Percentiles rank a stretch among this genome's conserved stretches.
Conservation (phyloP, 805 yeast species). For the Starmerella floricola region DNA sequence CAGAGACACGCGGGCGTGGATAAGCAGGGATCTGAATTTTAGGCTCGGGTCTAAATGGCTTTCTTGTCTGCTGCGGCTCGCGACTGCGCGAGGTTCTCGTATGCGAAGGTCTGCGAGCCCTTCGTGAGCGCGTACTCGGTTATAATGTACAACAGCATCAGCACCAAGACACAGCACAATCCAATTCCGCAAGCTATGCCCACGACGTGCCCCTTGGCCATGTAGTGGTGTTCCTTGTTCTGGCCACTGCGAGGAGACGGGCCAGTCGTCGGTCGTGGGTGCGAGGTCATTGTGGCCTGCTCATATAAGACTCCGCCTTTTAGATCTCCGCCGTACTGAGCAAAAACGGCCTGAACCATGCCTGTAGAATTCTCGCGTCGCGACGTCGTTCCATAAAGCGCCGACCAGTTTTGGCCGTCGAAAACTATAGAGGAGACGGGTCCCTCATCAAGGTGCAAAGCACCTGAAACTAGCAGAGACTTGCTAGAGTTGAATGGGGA, state of each 20-base stretch:
- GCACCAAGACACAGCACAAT: constrained; percentile 37
- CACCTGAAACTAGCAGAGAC: constrained; percentile 50
- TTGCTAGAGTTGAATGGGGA: constrained; percentile 28
- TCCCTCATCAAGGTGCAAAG: constrained; percentile 30
- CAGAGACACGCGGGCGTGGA: too few species aligned
- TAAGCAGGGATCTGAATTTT: too few species aligned
- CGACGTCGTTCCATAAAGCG: constrained; percentile 34
- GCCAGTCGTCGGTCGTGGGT: neutral
- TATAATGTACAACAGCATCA: constrained; percentile 34
- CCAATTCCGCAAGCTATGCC: constrained; percentile 59
- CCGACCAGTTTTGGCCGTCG: constrained; percentile 58
- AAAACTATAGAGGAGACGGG: constrained; percentile 47
- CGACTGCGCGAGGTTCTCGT: constrained; percentile 16
- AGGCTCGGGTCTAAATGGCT: too few species aligned
- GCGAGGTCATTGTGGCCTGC: neutral
- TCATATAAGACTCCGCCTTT: constrained; percentile 11
- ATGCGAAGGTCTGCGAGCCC: constrained; percentile 5
- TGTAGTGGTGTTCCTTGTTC: constrained; percentile 15
- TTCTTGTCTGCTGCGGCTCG: neutral
- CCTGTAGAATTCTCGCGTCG: constrained; percentile 18
- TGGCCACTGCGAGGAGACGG: neutral
- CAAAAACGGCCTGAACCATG: constrained; percentile 25
- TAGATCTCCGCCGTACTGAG: constrained; percentile 22
- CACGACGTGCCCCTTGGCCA: constrained; percentile 52
- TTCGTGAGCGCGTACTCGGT: constrained; percentile 7